Percentiles rank a stretch among this genome's conserved stretches.
Conservation (phyloP, 139 green algal genomes). For the Penium margaritaceum region DNA sequence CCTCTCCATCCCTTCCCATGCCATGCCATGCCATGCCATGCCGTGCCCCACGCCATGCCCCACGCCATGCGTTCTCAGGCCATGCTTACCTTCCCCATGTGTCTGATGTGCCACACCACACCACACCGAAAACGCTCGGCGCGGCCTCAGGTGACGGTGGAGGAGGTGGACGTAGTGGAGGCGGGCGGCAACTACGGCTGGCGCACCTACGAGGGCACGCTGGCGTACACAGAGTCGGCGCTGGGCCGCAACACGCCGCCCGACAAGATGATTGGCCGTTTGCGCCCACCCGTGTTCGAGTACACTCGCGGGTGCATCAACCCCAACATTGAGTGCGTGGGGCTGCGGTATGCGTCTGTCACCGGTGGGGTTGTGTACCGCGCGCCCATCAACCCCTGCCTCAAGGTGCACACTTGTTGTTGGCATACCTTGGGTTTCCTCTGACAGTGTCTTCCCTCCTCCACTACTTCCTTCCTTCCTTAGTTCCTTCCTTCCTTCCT, state of each 20-base stretch:
- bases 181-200: conserved; percentile 26
- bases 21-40: too few species aligned
- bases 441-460: too few species aligned
- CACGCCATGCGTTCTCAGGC: too few species aligned
- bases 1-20: too few species aligned
- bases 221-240: neutral
- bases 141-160: conserved; percentile 3
- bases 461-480: too few species aligned
- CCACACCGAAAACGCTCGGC: too few species aligned
- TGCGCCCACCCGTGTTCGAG: conserved; percentile 5
- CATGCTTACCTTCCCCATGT: too few species aligned
- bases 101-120: too few species aligned
- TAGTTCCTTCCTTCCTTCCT: too few species aligned
- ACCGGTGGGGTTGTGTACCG: conserved; percentile 22
- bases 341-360: neutral
- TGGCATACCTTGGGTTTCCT: too few species aligned
- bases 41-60: too few species aligned
- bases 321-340: neutral
- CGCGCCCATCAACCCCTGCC: conserved; percentile 1
- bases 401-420: too few species aligned
- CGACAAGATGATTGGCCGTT: neutral
- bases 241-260: neutral
- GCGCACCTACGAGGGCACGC: conserved; percentile 22
- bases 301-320: conserved; percentile 15
- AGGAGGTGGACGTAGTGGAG: conserved; percentile 19